A percentile compares a stretch with the other conserved stretches of the same genome.
phyloP scores from a whole-genome alignment of 345 rosid genomes.

The Gynandropsis gynandra region DNA sequence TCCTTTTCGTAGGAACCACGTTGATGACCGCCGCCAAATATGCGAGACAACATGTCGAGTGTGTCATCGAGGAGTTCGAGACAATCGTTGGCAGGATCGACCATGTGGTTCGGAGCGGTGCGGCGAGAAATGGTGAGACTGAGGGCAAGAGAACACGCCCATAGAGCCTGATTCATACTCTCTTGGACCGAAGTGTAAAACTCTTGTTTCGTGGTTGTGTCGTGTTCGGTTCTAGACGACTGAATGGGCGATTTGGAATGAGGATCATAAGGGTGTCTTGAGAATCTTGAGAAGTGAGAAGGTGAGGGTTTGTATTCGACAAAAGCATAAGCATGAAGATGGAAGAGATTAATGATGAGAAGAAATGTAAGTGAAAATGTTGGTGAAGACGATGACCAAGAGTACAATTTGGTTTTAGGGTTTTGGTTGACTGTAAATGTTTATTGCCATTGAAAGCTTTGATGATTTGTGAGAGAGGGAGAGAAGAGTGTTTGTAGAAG shows the following conservation, averaged over 20 bases:
- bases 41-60: constrained; percentile 33
- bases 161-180: constrained; percentile 30
- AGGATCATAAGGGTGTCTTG: constrained; percentile 19
- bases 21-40: neutral
- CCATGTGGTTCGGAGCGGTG: constrained; percentile 1
- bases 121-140: constrained; percentile 21
- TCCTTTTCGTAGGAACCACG: constrained; percentile 2
- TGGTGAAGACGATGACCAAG: too few species aligned
- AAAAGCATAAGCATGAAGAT: constrained; percentile 10
- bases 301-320: constrained; percentile 13
- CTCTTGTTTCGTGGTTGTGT: neutral
- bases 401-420: too few species aligned
- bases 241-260: neutral
- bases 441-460: constrained; percentile 21
- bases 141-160: constrained; percentile 30
- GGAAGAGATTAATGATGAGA: constrained; percentile 13
- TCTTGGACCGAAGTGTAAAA: constrained; percentile 33
- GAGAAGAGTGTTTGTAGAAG: too few species aligned
- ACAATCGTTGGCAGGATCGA: constrained; percentile 34
- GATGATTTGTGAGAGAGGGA: neutral
- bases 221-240: constrained; percentile 23
- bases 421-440: too few species aligned
- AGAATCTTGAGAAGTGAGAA: constrained; percentile 41
- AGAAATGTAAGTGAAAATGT: constrained; percentile 1
- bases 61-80: constrained; percentile 46